phyloP scores from a whole-genome alignment of 495 filamentous ascomycete species.

The Darksidea phi region DNA sequence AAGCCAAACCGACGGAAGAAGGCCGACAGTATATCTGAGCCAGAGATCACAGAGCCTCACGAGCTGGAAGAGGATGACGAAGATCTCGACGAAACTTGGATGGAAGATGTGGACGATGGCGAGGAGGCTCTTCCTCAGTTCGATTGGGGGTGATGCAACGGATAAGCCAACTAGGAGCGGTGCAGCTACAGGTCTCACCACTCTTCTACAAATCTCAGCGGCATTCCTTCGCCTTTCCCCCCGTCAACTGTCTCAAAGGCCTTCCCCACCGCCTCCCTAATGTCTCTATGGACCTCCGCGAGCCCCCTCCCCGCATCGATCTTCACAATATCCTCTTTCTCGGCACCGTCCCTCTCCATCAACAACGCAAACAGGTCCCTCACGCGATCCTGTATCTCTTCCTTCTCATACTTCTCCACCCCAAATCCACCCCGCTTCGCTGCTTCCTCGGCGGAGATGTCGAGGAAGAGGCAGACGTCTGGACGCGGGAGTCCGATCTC shows the following conservation, averaged over 20 bases:
- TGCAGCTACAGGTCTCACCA: constrained; percentile 31
- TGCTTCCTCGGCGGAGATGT: constrained; percentile 70
- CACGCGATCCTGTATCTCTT: constrained; percentile 77
- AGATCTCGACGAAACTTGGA: constrained; percentile 28
- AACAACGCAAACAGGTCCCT: constrained; percentile 61
- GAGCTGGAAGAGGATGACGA: constrained; percentile 34
- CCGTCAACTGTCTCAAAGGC: constrained; percentile 45
- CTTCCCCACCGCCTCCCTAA: constrained; percentile 15
- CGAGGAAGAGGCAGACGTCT: constrained; percentile 83
- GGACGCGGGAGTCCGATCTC: constrained; percentile 86
- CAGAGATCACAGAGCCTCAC: constrained; percentile 5
- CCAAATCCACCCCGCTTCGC: constrained; percentile 80
- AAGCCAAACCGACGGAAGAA: constrained; percentile 51
- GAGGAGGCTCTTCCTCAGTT: constrained; percentile 9
- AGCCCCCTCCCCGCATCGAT: constrained; percentile 54
- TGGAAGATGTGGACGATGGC: constrained; percentile 22
- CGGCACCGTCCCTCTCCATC: constrained; percentile 23
- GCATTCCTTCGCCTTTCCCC: constrained; percentile 25
- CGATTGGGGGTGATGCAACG: not conserved
- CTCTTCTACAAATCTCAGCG: constrained; percentile 47
- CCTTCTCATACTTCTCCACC: constrained; percentile 82
- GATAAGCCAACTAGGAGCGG: too few relatives aligned
- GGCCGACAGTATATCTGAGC: constrained; percentile 11
- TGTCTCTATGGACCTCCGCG: constrained; percentile 33
- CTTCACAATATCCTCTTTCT: constrained; percentile 39